A percentile compares a stretch with the other conserved stretches of the same genome.
Evolutionary conservation across 1,284 basidiomycete genomes (phyloP).

Genomic region (Apiotrichum gamsii): DNA sequence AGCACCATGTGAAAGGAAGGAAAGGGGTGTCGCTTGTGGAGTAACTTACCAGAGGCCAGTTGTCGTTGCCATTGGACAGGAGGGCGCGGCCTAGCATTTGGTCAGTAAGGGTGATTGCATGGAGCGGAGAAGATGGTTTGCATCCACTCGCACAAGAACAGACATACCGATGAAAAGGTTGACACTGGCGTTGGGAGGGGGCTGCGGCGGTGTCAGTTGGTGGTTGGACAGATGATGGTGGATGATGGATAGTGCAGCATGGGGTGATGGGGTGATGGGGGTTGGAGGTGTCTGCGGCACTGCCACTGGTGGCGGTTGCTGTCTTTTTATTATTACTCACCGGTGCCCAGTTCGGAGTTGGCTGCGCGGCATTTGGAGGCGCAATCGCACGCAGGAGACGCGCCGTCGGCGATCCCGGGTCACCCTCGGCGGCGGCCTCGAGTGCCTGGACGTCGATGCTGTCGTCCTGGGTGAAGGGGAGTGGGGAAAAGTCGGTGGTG

Average conservation of each 20-base stretch:
- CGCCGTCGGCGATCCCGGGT: constrained; percentile 40
- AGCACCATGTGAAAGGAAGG: not conserved
- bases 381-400: constrained; percentile 41
- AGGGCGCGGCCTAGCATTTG: constrained; percentile 33
- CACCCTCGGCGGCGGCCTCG: constrained; percentile 22
- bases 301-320: constrained; percentile 14
- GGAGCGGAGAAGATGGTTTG: not conserved
- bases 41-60: constrained; percentile 42
- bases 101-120: not conserved
- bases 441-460: constrained; percentile 30
- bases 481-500: constrained; percentile 35
- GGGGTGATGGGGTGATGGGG: not conserved
- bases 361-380: constrained; percentile 37
- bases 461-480: constrained; percentile 28
- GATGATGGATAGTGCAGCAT: not conserved
- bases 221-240: no score
- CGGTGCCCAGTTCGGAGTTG: constrained; percentile 36
- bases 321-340: constrained; percentile 23
- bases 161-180: constrained; percentile 43
- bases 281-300: constrained; percentile 5
- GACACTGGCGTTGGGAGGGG: constrained; percentile 44
- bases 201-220: constrained; percentile 27
- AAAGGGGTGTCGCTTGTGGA: not conserved
- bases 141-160: not conserved
- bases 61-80: constrained; percentile 43